Percentiles rank a stretch among this genome's conserved stretches.
Evolutionary conservation across 192 early-diverging fungal species (phyloP).

Genomic region (Gamsiella multidivaricata): DNA sequence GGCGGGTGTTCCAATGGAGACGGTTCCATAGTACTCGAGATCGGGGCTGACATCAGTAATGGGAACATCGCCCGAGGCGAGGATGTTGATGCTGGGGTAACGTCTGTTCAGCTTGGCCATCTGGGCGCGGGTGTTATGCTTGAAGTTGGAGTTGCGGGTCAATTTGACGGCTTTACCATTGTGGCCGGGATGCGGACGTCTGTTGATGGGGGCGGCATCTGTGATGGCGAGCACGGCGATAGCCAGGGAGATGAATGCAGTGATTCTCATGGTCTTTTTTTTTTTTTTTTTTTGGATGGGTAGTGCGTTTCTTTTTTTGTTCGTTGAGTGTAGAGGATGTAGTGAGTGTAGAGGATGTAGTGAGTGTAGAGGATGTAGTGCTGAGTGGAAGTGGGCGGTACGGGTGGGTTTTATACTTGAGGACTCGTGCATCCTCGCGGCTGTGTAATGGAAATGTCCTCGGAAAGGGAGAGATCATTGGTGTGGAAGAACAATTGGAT

Average conservation of each 20-base stretch:
- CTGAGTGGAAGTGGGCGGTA: no score
- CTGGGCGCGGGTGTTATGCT: slow-evolving; percentile 27
- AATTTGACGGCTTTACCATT: slow-evolving; percentile 20
- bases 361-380: no score
- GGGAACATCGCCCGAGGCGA: slow-evolving; percentile 12
- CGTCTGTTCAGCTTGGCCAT: slow-evolving; percentile 28
- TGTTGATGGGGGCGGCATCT: slow-evolving; percentile 17
- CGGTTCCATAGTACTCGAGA: slow-evolving; percentile 69
- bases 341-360: no score
- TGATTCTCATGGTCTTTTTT: slow-evolving; percentile 30
- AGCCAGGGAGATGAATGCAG: slow-evolving; percentile 28
- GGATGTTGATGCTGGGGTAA: slow-evolving; percentile 12
- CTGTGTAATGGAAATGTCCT: no score
- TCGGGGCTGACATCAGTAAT: slow-evolving; percentile 54
- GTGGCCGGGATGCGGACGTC: background rate
- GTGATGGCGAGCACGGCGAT: slow-evolving; percentile 23
- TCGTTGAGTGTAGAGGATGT: no score
- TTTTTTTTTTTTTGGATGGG: background rate
- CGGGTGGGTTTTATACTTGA: no score
- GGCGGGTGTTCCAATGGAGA: slow-evolving; percentile 69
- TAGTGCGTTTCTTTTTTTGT: background rate
- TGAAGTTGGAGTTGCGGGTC: slow-evolving; percentile 26
- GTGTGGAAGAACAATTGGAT: no score
- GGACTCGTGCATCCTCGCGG: no score
- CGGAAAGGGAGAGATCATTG: no score